Percentiles rank a stretch among this genome's conserved stretches.
Evolutionary conservation across 2,329 filamentous ascomycete species (phyloP).

Genomic region (Fusarium caatingaense): DNA sequence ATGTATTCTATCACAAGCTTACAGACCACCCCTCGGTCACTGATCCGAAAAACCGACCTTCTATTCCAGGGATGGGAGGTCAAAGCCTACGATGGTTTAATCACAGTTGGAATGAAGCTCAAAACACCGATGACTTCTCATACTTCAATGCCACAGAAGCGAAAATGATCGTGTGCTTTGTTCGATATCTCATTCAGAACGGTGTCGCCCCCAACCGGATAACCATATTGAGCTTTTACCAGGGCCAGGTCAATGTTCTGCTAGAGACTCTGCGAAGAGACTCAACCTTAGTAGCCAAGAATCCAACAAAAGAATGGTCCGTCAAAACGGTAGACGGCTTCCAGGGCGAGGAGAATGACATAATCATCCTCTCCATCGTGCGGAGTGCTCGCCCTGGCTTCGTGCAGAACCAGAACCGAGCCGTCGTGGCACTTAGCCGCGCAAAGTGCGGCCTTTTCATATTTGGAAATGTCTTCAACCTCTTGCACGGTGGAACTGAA

Average conservation of each 20-base stretch:
- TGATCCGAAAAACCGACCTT: slow-evolving; percentile 48
- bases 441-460: slow-evolving; percentile 84
- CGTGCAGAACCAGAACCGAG: slow-evolving; percentile 69
- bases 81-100: slow-evolving; percentile 57
- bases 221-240: slow-evolving; percentile 89
- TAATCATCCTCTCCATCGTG: slow-evolving; percentile 84
- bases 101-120: slow-evolving; percentile 70
- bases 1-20: slow-evolving; percentile 60
- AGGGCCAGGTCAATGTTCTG: slow-evolving; percentile 79
- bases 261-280: slow-evolving; percentile 58
- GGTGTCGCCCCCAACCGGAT: slow-evolving; percentile 70
- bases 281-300: slow-evolving; percentile 39
- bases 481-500: slow-evolving; percentile 57
- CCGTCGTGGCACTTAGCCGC: slow-evolving; percentile 71
- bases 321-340: slow-evolving; percentile 89
- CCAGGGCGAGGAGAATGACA: slow-evolving; percentile 90
- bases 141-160: slow-evolving; percentile 79
- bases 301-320: slow-evolving; percentile 57
- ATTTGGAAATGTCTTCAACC: slow-evolving; percentile 77
- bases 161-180: slow-evolving; percentile 78
- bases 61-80: slow-evolving; percentile 60
- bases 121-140: slow-evolving; percentile 69
- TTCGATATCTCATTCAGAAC: slow-evolving; percentile 77
- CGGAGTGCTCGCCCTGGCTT: slow-evolving; percentile 82
- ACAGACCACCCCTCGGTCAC: slow-evolving; percentile 58